Base-by-base conservation (phyloP, 495 filamentous ascomycete genomes). In the Cenococcum geophilum region DNA sequence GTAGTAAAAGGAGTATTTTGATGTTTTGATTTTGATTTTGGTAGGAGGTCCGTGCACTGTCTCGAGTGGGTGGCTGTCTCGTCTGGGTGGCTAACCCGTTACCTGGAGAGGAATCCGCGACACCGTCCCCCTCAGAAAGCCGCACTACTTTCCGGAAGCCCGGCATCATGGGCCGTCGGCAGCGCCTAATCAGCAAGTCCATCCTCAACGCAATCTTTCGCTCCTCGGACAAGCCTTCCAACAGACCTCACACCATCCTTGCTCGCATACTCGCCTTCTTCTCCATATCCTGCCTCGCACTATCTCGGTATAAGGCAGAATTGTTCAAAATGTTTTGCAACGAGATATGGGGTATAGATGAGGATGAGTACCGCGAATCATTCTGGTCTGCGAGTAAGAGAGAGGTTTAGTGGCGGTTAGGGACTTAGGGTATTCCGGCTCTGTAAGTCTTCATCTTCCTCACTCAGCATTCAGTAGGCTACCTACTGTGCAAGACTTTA, bases 361-460 rank as follows among this genome's bases (percentile, higher is more conserved):
- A 84, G 56, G 71, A 76, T 22, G 78, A 79, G n/a, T 86, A 86
- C 61, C 68, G 67, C 12, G 72, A 74, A 18, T 81, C 76, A 27
- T 85, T 86, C 61, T 71, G 72, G n/a, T 70, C 69, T 5, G 66
- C 70, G 18, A 73, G 65, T 42, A 68, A 64, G 34, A 65, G 72
- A 18, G 62, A 65, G 51, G 66, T 25, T 61, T 85, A 37, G 69
- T 75, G 32, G 63, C 78, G 3, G 76, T 83, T 66, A 82, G 80
- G 0, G 82, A 84, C 55, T 64, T 85, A 64, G 83, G 83, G 0
- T 83, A 82, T 62, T 83, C 80, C 9, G 83, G 83, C 53, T 84
- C 82, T 34, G 79, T 81, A 68, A 22, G 71, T 62, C 8, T 20
- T 23, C 18, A 5, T 43, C 1, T 32, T 37, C 11, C 18, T 18